A percentile compares a stretch with the other conserved stretches of the same genome.
phyloP scores from a whole-genome alignment of 495 filamentous ascomycete genomes.

The Hypomontagnella monticulosa region DNA sequence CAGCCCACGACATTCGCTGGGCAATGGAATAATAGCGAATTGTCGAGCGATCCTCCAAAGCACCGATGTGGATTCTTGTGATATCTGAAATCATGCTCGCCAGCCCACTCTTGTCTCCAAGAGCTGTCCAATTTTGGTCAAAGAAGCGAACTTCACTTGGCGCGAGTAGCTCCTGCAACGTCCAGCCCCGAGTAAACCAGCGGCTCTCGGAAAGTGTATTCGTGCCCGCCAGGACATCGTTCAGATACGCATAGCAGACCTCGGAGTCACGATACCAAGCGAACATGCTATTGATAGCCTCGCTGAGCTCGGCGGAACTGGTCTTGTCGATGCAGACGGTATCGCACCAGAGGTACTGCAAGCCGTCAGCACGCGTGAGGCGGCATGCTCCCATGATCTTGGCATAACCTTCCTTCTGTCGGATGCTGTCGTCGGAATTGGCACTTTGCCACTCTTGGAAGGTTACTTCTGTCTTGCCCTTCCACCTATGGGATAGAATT shows the following conservation, averaged over 20 bases:
- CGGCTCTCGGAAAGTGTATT: conserved; percentile 44
- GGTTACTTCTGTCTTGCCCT: conserved; percentile 51
- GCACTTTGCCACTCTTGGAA: conserved; percentile 47
- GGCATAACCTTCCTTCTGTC: conserved; percentile 29
- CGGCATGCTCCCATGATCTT: conserved; percentile 45
- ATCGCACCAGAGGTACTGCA: conserved; percentile 51
- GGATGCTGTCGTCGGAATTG: conserved; percentile 6
- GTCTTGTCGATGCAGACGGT: conserved; percentile 57
- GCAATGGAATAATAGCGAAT: conserved; percentile 43
- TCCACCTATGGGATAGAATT: conserved; percentile 59
- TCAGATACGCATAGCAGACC: conserved; percentile 52
- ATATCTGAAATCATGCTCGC: conserved; percentile 25
- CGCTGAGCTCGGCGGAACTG: conserved; percentile 53
- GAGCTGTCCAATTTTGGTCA: conserved; percentile 41
- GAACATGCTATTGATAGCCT: conserved; percentile 56
- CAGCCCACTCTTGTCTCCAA: conserved; percentile 41
- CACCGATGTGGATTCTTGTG: conserved; percentile 44
- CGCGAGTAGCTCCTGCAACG: conserved; percentile 56
- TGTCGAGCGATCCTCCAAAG: conserved; percentile 27
- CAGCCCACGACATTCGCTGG: conserved; percentile 52
- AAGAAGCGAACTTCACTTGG: conserved; percentile 49
- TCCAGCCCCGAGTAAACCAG: conserved; percentile 60
- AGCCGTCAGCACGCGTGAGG: conserved; percentile 22
- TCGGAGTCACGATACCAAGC: conserved; percentile 47
- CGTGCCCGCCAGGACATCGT: conserved; percentile 39